These are phyloP conservation scores for Podospora pseudopauciseta DNA, from an alignment of 495 filamentous ascomycete genomes.

Conservation along the genomic window DNA sequence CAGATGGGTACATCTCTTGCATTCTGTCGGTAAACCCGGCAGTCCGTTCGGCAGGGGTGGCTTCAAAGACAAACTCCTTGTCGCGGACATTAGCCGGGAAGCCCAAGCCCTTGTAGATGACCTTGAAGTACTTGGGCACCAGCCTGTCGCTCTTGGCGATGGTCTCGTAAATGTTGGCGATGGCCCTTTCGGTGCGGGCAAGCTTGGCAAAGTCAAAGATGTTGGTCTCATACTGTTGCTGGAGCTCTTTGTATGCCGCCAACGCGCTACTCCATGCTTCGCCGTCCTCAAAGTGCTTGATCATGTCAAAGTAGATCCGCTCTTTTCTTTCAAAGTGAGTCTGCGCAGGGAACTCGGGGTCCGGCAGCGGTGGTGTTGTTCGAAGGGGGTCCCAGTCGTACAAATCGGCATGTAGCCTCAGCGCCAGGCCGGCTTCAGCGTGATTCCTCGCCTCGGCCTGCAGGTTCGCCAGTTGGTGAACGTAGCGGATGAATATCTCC, in stretches of 20 bases:
- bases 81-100: constrained; percentile 78
- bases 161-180: constrained; percentile 88
- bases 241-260: constrained; percentile 86
- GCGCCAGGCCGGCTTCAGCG: constrained; percentile 86
- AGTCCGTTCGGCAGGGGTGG: constrained; percentile 67
- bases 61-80: constrained; percentile 92
- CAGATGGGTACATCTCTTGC: constrained; percentile 84
- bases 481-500: constrained; percentile 94
- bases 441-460: constrained; percentile 73
- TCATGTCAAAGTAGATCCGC: constrained; percentile 86
- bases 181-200: constrained; percentile 80
- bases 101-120: constrained; percentile 85
- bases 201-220: constrained; percentile 91
- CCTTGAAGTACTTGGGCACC: constrained; percentile 85
- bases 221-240: constrained; percentile 80
- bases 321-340: constrained; percentile 92
- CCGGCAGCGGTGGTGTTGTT: constrained; percentile 62
- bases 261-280: constrained; percentile 89
- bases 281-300: constrained; percentile 89
- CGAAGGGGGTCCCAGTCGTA: constrained; percentile 84
- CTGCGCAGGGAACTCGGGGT: constrained; percentile 77
- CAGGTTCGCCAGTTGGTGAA: constrained; percentile 82
- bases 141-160: constrained; percentile 75
- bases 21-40: constrained; percentile 85
- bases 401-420: constrained; percentile 86